Percentiles rank a stretch among this genome's conserved stretches.
These are phyloP conservation scores for Xanthoconium purpureum DNA, from an alignment of 768 basidiomycete species.

Conservation along the genomic window DNA sequence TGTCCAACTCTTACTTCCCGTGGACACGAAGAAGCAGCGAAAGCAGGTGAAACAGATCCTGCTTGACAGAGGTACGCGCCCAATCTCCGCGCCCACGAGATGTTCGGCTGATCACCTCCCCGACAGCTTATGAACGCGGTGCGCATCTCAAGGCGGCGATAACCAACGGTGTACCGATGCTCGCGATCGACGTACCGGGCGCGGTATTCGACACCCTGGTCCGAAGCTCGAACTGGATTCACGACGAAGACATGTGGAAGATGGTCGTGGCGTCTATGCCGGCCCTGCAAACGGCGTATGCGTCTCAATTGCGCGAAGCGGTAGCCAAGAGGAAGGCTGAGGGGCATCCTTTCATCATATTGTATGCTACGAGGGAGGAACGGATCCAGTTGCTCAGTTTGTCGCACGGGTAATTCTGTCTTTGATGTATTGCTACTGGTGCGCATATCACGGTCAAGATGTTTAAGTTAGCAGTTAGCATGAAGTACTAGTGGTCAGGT, in stretches of 20 bases:
- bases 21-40: slow-evolving; percentile 70
- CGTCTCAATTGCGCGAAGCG: slow-evolving; percentile 65
- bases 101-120: neutral
- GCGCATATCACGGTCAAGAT: neutral
- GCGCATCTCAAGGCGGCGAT: slow-evolving; percentile 56
- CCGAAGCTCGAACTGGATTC: slow-evolving; percentile 58
- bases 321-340: slow-evolving; percentile 60
- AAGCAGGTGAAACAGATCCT: slow-evolving; percentile 70
- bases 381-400: slow-evolving; percentile 58
- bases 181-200: slow-evolving; percentile 69
- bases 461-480: neutral
- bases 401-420: slow-evolving; percentile 8
- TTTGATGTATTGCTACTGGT: neutral
- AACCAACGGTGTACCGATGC: slow-evolving; percentile 57
- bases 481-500: too few species aligned
- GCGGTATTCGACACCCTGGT: slow-evolving; percentile 62
- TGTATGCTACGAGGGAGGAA: slow-evolving; percentile 70
- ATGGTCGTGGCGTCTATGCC: slow-evolving; percentile 53
- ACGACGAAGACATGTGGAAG: slow-evolving; percentile 77
- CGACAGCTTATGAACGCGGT: slow-evolving; percentile 60
- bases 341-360: slow-evolving; percentile 56
- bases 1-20: slow-evolving; percentile 63
- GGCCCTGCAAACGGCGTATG: slow-evolving; percentile 56
- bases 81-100: neutral
- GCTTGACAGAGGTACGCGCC: slow-evolving; percentile 55